Evolutionary conservation across 306 rosid species (phyloP).

Genomic region (Dalbergia cochinchinensis): DNA sequence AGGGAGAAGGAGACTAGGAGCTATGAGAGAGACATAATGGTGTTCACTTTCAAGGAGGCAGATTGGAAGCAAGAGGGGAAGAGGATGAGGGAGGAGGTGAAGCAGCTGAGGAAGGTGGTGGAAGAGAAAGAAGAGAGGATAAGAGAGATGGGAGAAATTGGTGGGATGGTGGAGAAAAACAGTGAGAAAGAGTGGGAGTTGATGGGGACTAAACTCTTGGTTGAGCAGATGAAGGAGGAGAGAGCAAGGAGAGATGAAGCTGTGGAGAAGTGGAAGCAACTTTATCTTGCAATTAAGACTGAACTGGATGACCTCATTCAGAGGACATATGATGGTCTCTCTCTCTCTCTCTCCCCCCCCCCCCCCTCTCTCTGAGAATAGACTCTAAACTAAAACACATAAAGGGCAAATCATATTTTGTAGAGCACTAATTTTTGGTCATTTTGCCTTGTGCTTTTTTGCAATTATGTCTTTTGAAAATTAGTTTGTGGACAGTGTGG

Average conservation of each 20-base stretch:
- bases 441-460: slow-evolving; percentile 6
- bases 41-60: slow-evolving; percentile 74
- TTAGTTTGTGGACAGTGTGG: slow-evolving; percentile 29
- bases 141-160: slow-evolving; percentile 54
- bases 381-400: neutral
- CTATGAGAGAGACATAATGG: slow-evolving; percentile 81
- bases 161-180: slow-evolving; percentile 17
- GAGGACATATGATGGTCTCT: slow-evolving; percentile 69
- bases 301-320: slow-evolving; percentile 96
- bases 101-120: slow-evolving; percentile 64
- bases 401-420: neutral
- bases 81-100: slow-evolving; percentile 76
- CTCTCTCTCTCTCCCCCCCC: neutral
- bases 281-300: slow-evolving; percentile 81
- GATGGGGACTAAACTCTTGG: slow-evolving; percentile 62
- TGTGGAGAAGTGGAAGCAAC: slow-evolving; percentile 95
- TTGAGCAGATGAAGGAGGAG: slow-evolving; percentile 78
- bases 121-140: slow-evolving; percentile 71
- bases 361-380: neutral
- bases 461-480: slow-evolving; percentile 24
- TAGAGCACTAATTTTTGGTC: neutral
- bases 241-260: slow-evolving; percentile 85
- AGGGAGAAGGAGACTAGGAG: slow-evolving; percentile 64
- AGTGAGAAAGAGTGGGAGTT: slow-evolving; percentile 46
- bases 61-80: slow-evolving; percentile 92